phyloP scores from a whole-genome alignment of 176 grass and related monocot genomes.

The Rhynchospora pubera region DNA sequence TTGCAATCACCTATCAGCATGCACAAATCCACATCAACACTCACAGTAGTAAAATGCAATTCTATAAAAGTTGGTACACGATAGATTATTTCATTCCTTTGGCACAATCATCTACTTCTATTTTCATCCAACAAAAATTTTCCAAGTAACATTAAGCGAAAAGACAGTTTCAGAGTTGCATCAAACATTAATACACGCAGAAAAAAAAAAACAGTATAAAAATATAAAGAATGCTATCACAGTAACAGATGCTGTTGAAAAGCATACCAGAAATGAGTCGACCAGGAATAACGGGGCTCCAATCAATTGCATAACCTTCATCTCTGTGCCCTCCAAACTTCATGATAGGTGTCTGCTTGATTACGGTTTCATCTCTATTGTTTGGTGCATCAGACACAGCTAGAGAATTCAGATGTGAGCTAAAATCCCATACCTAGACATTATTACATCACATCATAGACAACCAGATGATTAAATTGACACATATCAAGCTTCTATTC shows the following conservation, averaged over 20 bases:
- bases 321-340: slow-evolving; percentile 78
- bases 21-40: slow-evolving; percentile 4
- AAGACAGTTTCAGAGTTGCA: no score
- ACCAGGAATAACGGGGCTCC: slow-evolving; percentile 66
- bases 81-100: slow-evolving; percentile 10
- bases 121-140: not conserved
- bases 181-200: no score
- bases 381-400: slow-evolving; percentile 48
- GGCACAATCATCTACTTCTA: not conserved
- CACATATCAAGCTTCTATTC: not conserved
- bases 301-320: slow-evolving; percentile 94
- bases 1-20: slow-evolving; percentile 61
- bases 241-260: not conserved
- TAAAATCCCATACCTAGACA: slow-evolving; percentile 68
- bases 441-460: not conserved
- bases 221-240: not conserved
- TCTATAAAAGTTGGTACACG: not conserved
- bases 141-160: not conserved
- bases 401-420: slow-evolving; percentile 55
- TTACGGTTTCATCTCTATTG: slow-evolving; percentile 47
- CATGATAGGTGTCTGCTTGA: slow-evolving; percentile 45
- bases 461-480: not conserved
- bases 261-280: slow-evolving; percentile 82
- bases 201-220: not conserved
- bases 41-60: not conserved